Evolutionary conservation across 768 basidiomycete species (phyloP).

Genomic region (Trametes meyenii): DNA sequence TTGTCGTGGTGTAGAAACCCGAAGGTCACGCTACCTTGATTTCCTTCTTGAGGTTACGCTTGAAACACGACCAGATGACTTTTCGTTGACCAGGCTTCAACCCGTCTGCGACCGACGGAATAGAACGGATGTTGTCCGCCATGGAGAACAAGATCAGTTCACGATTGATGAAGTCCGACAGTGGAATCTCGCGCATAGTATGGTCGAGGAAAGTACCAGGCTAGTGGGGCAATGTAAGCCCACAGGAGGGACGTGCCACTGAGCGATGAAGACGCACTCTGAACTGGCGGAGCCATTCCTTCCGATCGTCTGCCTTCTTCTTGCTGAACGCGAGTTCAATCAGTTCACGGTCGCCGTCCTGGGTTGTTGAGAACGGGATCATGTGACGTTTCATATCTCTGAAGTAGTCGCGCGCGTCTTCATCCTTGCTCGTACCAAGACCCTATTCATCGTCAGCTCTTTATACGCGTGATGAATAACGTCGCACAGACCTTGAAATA

Average conservation of each 20-base stretch:
- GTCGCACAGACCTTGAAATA: conserved; percentile 84
- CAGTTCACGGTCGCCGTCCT: conserved; percentile 81
- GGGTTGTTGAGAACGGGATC: conserved; percentile 84
- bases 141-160: conserved; percentile 98
- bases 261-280: conserved; percentile 50
- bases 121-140: conserved; percentile 98
- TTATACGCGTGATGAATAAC: not conserved
- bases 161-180: conserved; percentile 95
- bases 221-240: conserved; percentile 41
- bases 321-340: conserved; percentile 99
- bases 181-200: conserved; percentile 80
- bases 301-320: conserved; percentile 98
- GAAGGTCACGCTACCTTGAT: conserved; percentile 63
- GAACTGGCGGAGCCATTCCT: conserved; percentile 96
- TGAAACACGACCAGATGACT: conserved; percentile 95
- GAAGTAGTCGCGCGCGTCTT: conserved; percentile 93
- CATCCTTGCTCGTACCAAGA: conserved; percentile 90
- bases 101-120: conserved; percentile 92
- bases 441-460: conserved; percentile 55
- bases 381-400: conserved; percentile 90
- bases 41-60: conserved; percentile 87
- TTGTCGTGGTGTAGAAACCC: too few relatives aligned
- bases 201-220: conserved; percentile 96
- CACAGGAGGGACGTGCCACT: not conserved
- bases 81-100: conserved; percentile 98